Evolutionary conservation across 345 rosid genomes (phyloP).

Genomic region (Euphorbia tirucalli): DNA sequence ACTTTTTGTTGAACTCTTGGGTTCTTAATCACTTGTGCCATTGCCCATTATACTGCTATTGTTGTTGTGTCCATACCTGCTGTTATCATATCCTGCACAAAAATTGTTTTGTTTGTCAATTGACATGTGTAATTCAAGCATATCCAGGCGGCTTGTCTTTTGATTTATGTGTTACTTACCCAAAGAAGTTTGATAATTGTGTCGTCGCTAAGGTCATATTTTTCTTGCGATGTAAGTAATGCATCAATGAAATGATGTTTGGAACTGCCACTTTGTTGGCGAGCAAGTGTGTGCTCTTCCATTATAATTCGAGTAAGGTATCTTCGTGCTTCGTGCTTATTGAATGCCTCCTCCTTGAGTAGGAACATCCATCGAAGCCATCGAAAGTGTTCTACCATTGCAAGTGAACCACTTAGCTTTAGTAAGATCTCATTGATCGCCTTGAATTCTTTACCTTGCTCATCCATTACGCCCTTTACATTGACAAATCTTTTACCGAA

Average conservation of each 20-base stretch:
- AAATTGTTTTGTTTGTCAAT: neutral
- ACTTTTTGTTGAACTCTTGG: slow-evolving; percentile 82
- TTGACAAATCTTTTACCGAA: slow-evolving; percentile 91
- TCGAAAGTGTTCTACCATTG: slow-evolving; percentile 80
- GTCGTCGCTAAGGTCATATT: slow-evolving; percentile 87
- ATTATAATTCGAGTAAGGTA: slow-evolving; percentile 81
- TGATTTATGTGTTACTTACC: slow-evolving; percentile 31
- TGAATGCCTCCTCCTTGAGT: slow-evolving; percentile 66
- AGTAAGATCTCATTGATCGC: slow-evolving; percentile 69
- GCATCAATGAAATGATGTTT: slow-evolving; percentile 80
- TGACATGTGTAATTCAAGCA: neutral
- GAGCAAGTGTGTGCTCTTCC: slow-evolving; percentile 83
- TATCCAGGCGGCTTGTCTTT: neutral
- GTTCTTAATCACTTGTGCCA: slow-evolving; percentile 78
- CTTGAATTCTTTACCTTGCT: slow-evolving; percentile 87
- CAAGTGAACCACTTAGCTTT: slow-evolving; percentile 71
- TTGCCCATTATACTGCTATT: slow-evolving; percentile 77
- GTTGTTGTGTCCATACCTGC: slow-evolving; percentile 97
- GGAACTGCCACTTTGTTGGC: slow-evolving; percentile 52
- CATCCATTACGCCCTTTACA: slow-evolving; percentile 66
- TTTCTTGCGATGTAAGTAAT: slow-evolving; percentile 68
- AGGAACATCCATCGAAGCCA: slow-evolving; percentile 98
- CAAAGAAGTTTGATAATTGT: slow-evolving; percentile 88
- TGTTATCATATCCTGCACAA: slow-evolving; percentile 84
- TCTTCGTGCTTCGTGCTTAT: slow-evolving; percentile 69